Conservation (phyloP, 192 early-diverging fungal genomes). For the Oehlia diaphana region DNA sequence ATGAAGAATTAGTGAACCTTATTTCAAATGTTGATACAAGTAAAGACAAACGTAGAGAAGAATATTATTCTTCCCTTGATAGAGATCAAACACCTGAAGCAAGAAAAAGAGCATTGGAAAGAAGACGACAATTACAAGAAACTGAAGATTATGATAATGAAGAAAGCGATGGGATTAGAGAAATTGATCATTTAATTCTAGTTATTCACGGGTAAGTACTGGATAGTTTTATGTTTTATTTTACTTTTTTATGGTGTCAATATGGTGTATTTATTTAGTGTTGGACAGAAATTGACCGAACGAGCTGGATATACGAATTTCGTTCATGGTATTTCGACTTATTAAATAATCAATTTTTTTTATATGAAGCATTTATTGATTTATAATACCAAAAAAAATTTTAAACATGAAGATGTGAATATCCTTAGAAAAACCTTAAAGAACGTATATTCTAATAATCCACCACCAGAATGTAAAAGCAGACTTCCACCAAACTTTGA, state of each 20-base stretch:
- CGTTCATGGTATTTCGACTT: constrained; percentile 44
- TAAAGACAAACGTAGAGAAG: constrained; percentile 43
- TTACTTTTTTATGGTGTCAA: background rate
- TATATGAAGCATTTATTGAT: too few species aligned
- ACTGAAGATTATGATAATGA: constrained; percentile 46
- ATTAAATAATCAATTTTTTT: background rate
- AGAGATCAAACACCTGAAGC: constrained; percentile 36
- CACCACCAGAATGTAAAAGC: background rate
- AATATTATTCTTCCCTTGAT: background rate
- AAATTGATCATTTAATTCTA: constrained; percentile 79
- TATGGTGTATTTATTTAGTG: constrained; percentile 35
- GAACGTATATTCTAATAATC: background rate
- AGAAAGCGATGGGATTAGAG: constrained; percentile 58
- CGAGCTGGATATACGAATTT: constrained; percentile 66
- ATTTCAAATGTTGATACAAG: constrained; percentile 40
- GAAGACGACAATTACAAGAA: constrained; percentile 45
- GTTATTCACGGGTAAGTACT: constrained; percentile 72
- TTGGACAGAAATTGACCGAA: constrained; percentile 85
- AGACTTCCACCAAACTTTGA: background rate
- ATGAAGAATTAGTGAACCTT: constrained; percentile 67
- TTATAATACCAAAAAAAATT: too few species aligned
- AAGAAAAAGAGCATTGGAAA: constrained; percentile 38
- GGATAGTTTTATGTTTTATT: background rate
- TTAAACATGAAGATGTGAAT: constrained; percentile 59
- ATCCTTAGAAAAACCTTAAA: constrained; percentile 68